Base-by-base conservation (phyloP, 2,329 filamentous ascomycete species). In the Aspergillus sojae region DNA sequence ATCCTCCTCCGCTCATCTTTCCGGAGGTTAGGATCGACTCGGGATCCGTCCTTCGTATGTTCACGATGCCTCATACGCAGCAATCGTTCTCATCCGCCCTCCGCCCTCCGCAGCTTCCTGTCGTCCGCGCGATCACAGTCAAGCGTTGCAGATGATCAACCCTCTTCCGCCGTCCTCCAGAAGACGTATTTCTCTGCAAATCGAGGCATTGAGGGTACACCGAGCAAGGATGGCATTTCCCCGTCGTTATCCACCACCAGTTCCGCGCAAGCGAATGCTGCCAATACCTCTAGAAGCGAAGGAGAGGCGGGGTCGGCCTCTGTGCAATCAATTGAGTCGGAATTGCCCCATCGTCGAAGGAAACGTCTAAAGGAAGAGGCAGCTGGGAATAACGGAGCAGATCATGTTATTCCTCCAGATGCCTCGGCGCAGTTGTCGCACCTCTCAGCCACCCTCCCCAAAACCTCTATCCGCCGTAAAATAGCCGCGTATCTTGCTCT, bases 401-500 rank as follows among this genome's bases (percentile, higher is more conserved):
- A 79, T 57, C 68, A 72, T 26, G 73, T 70, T 21, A 77, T 86
- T 6, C 84, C 87, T 9, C 84, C 80, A 21, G 87, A 90, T 77
- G 88, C 88, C 16, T 89, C 88, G 0, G 84, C 86, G 26, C 84
- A 83, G 65, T 78, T 90, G 46, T 86, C 87, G 7, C 82, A 80
- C 50, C 76, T 86, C 59, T 88, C 87, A 7, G 83, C 85, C 14
- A 76, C 81, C 26, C 83, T 88, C 60, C 86, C 87, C 12, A 79
- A 81, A 36, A 78, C 83, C 57, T 88, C 87, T 26, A 69, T 88
- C 50, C 84, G 84, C 65, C 91, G 93, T 62, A 85, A 88, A 61
- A 75, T 95, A 67, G 91, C 93, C 26, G 89, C 92, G 34, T 93
- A 93, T 72, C 89, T 99, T 67, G 92, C 95, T 30, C 89, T 99